Base-by-base conservation (phyloP, 2,329 filamentous ascomycete genomes). In the Amesomyces nigricolor region DNA sequence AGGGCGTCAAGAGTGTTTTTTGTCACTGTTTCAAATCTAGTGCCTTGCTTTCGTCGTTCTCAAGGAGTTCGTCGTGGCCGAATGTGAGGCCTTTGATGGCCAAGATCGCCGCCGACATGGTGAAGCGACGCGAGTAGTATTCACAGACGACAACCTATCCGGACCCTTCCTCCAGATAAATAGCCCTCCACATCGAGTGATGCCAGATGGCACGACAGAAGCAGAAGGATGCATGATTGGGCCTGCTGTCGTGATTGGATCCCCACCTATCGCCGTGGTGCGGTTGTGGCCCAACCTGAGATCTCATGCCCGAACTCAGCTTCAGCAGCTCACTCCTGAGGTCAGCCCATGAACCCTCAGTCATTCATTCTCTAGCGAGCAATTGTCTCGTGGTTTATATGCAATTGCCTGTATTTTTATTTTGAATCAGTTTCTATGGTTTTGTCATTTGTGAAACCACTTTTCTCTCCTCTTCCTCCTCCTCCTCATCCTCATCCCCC, bases 151-250 rank as follows among this genome's bases (percentile, higher is more conserved):
- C 32, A 9, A 35, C 22, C 50, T 30, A 42, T 51, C 40, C 35
- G 32, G 51, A 56, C n/a, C 37, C 26, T 54, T 51, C 42, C 42
- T 42, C 38, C 59, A 56, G 61, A 45, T 61, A 63, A 61, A 60
- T 57, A 32, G n/a, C 46, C 29, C 42, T 52, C 56, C 56, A 57
- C 61, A 59, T 61, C 57, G 37, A 62, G 59, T 61, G 62, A 61
- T 65, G 63, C 59, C 63, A 65, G 59, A 65, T 65, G 62, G 61
- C 63, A 64, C 53, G 46, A 58, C 49, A 49, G 50, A 51, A 49
- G 56, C 47, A 49, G 51, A 45, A 47, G 56, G 54, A 57, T 62
- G 62, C 63, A 65, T 54, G 57, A 47, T 57, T 56, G 42, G 58
- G 52, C 37, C 58, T 61, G 58, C 60, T 56, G 57, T 29, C 53